Conservation (phyloP, 352 stramenopile species). For the Phytophthora pseudosyringae region DNA sequence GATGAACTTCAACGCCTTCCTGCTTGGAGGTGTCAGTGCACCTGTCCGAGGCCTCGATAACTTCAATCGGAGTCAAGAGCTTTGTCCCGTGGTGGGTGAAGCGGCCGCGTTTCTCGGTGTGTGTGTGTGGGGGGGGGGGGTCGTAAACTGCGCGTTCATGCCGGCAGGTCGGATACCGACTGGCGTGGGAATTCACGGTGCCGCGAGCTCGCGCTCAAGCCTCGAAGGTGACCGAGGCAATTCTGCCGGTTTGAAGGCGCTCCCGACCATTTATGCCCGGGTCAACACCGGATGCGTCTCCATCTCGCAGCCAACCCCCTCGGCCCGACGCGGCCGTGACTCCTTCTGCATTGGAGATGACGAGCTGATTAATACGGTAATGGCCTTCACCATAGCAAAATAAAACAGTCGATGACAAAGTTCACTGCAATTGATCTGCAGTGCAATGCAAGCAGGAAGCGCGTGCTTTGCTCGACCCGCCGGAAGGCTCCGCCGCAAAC, state of each 20-base stretch:
- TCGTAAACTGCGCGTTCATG: neutral
- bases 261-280: constrained; percentile 2
- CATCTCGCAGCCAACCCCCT: constrained; percentile 11
- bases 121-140: too few relatives aligned
- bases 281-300: constrained; percentile 27
- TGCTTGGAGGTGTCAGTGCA: too few relatives aligned
- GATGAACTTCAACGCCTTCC: too few relatives aligned
- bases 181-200: constrained; percentile 7
- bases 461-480: constrained; percentile 1
- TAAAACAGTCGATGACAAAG: constrained; percentile 12
- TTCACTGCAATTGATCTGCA: constrained; percentile 1
- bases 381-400: neutral
- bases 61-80: too few relatives aligned
- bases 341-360: constrained; percentile 21
- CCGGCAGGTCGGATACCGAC: too few relatives aligned
- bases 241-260: neutral
- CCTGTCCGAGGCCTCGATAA: too few relatives aligned
- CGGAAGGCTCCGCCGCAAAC: constrained; percentile 5
- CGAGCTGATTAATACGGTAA: constrained; percentile 10
- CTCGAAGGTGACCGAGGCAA: neutral
- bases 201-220: too few relatives aligned
- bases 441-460: neutral
- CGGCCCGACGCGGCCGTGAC: constrained; percentile 1
- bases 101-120: too few relatives aligned
- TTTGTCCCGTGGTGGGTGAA: too few relatives aligned